These are phyloP conservation scores for Phragmites australis DNA, from an alignment of 176 grass and related monocot genomes.

Conservation along the genomic window DNA sequence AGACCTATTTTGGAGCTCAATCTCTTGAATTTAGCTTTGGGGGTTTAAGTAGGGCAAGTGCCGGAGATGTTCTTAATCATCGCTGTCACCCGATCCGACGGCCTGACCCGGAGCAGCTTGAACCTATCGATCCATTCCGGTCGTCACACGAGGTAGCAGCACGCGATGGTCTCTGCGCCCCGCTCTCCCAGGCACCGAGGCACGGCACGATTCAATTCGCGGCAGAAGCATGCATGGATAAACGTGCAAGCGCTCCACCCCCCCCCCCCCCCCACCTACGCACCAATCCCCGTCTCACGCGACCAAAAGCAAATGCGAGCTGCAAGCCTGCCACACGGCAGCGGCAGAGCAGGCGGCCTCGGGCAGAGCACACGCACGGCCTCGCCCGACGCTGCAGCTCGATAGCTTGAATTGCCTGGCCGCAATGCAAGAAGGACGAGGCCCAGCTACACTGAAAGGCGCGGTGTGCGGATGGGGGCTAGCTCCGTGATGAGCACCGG, in stretches of 20 bases:
- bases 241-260: neutral
- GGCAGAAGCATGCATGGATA: neutral
- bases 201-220: constrained; percentile 6
- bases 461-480: neutral
- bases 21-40: no score
- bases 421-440: neutral
- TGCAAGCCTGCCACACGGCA: neutral
- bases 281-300: neutral
- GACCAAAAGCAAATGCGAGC: neutral
- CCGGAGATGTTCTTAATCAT: no score
- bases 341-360: constrained; percentile 15
- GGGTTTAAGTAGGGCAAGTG: no score
- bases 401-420: neutral
- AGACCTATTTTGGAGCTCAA: no score
- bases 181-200: neutral
- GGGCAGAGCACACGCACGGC: neutral
- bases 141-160: neutral
- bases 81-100: neutral
- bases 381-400: neutral
- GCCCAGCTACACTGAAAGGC: no score
- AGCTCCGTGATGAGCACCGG: neutral
- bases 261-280: no score
- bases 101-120: neutral
- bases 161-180: neutral
- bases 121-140: neutral